phyloP scores from a whole-genome alignment of 306 rosid genomes.

The Coriaria nepalensis region DNA sequence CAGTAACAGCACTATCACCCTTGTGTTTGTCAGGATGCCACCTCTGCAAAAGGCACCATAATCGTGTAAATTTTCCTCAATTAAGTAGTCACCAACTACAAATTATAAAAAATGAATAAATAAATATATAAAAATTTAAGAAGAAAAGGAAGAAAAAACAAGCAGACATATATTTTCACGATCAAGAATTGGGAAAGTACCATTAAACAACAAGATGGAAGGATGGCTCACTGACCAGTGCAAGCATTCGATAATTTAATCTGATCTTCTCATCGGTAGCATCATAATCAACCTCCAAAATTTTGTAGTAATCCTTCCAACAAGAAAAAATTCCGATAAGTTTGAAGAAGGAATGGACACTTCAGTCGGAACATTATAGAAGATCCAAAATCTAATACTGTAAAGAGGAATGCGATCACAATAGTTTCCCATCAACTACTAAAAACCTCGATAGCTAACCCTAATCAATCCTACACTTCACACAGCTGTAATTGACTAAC shows the following conservation, averaged over 20 bases:
- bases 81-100: constrained; percentile 6
- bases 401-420: no score
- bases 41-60: constrained; percentile 29
- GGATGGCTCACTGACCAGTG: constrained; percentile 38
- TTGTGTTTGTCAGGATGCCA: constrained; percentile 81
- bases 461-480: no score
- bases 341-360: neutral
- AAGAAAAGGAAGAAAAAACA: no score
- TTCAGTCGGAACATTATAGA: neutral
- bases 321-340: constrained; percentile 10
- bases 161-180: neutral
- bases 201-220: constrained; percentile 8
- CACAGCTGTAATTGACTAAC: no score
- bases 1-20: constrained; percentile 38
- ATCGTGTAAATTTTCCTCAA: constrained; percentile 14
- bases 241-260: constrained; percentile 57
- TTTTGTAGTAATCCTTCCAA: constrained; percentile 52
- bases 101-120: no score
- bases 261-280: constrained; percentile 59
- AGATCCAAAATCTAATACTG: no score
- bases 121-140: neutral
- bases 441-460: no score
- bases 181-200: constrained; percentile 7
- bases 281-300: constrained; percentile 66
- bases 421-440: no score